These are phyloP conservation scores for Pythium biforme DNA, from an alignment of 352 stramenopile species.

Conservation along the genomic window DNA sequence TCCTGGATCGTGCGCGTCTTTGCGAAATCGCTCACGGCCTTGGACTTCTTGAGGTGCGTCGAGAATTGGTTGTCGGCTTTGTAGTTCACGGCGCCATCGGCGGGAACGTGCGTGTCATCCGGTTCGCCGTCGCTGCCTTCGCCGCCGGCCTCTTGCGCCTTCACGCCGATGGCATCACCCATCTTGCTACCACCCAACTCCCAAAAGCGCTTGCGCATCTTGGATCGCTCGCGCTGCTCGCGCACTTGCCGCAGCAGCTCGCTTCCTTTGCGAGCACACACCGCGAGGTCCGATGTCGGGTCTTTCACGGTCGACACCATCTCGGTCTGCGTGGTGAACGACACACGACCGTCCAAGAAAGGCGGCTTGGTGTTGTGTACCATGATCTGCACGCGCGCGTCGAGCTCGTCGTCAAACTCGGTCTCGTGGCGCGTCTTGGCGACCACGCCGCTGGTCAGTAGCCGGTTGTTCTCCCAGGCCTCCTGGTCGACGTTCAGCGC, in stretches of 20 bases:
- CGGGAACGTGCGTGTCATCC: slow-evolving; percentile 20
- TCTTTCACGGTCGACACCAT: slow-evolving; percentile 96
- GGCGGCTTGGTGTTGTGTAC: slow-evolving; percentile 98
- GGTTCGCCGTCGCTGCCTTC: slow-evolving; percentile 56
- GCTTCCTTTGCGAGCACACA: slow-evolving; percentile 93
- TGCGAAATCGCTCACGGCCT: slow-evolving; percentile 94
- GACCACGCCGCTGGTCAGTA: slow-evolving; percentile 94
- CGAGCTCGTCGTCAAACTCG: slow-evolving; percentile 93
- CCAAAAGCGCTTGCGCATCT: slow-evolving; percentile 99
- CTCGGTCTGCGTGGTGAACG: slow-evolving; percentile 95
- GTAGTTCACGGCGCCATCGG: slow-evolving; percentile 84
- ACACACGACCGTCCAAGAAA: slow-evolving; percentile 94
- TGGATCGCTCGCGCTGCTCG: slow-evolving; percentile 78
- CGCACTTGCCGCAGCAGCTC: slow-evolving; percentile 76
- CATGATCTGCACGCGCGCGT: slow-evolving; percentile 94
- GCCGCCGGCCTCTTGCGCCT: slow-evolving; percentile 52
- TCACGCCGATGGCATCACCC: slow-evolving; percentile 95
- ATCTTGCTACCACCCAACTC: slow-evolving; percentile 97
- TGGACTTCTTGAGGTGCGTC: slow-evolving; percentile 91
- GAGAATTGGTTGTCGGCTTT: slow-evolving; percentile 95
- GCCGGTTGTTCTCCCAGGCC: slow-evolving; percentile 97
- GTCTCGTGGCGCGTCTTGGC: slow-evolving; percentile 65
- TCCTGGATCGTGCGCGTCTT: slow-evolving; percentile 95
- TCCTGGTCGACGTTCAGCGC: slow-evolving; percentile 96
- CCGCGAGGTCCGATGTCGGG: slow-evolving; percentile 94